Base-by-base conservation (phyloP, 2,329 filamentous ascomycete species). In the Phoma sp. region DNA sequence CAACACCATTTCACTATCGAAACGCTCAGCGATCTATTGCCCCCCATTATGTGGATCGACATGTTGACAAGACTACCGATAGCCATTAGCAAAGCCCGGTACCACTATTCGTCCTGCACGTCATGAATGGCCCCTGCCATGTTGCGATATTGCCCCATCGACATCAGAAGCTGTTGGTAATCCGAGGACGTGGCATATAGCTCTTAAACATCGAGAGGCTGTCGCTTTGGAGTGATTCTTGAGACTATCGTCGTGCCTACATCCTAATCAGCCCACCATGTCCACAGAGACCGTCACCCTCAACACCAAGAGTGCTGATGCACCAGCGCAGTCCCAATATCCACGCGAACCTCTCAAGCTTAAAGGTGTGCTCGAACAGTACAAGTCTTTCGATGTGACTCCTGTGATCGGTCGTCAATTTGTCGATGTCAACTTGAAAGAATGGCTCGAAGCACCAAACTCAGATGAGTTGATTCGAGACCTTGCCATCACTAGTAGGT, bases 401-500 rank as follows among this genome's bases (percentile, higher is more conserved):
- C 86, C 86, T 0, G 74, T 82, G 39, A 87, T 89, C 53, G 87
- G 87, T 11, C 79, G 80, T 2, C 86, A 89, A 63, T 89, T 81
- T 54, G 75, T 79, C 32, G 80, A 80, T 32, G 71, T 82, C 21
- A 83, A 86, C 55, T 74, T 89, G 1, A 81, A 81, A 6, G 85
- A 91, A 18, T 87, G 90, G 50, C 77, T 91, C 9, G 76, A 84
- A 26, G 83, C 84, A 0, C 79, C 83, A 0, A 87, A 89, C 64
- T 80, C 85, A 0, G 87, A 90, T 48, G 84, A 87, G 32, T 72
- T 89, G 18, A 66, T 90, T 15, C 80, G 84, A 0, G 88, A 91
- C 59, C 77, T 91, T 0, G 88, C 87, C 7, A 72, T 74, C 43
- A 74, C 68, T 3, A 70, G 72, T 71, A 61, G 36, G 60, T 52